Base-by-base conservation (phyloP, 2,329 filamentous ascomycete species). In the Verticillium klebahnii region DNA sequence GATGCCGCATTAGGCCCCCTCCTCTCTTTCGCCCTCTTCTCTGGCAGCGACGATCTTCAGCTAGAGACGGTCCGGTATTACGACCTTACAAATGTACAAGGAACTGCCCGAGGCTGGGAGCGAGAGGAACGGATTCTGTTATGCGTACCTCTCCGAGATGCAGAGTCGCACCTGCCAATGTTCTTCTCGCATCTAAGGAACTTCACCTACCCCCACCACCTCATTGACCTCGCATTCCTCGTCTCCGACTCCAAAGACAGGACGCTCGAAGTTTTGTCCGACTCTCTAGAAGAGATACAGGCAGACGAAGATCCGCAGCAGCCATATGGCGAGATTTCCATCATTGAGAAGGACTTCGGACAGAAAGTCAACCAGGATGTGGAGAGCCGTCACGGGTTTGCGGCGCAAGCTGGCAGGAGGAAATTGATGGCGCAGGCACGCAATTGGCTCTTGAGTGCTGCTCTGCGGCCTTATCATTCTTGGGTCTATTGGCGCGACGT, bases 401-500 rank as follows among this genome's bases (percentile, higher is more conserved):
- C 94, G 34, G 95, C 95, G 1, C 95, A 99, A 77, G 95, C 95
- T 29, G 91, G 89, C 67, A 85, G 95, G 69, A 87, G 95, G 75
- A 99, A 99, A 80, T 84, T 96, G 71, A 99, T 99, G 95, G 95
- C 95, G 1, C 93, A 97, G 78, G 95, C 95, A 58, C 86, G 95
- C 65, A 99, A 99, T 77, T 99, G 95, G 95, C 82, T 99, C 59
- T 79, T 99, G 61, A 97, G 93, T 70, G 94, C 95, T 50, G 94
- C 95, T 25, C 80, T 99, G 60, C 88, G 95, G 54, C 95, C 95
- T 1, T 96, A 95, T 59, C 95, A 99, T 74, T 97, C 93, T 66
- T 99, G 95, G 95, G 95, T 99, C 11, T 99, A 99, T 74, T 99
- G 95, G 95, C 88, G 95, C 76, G 95, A 99, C 78, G 95, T 97